Evolutionary conservation across 495 filamentous ascomycete species (phyloP), one percentile per base, ranked within the genome.

Genomic region (Trichoderma virens): DNA sequence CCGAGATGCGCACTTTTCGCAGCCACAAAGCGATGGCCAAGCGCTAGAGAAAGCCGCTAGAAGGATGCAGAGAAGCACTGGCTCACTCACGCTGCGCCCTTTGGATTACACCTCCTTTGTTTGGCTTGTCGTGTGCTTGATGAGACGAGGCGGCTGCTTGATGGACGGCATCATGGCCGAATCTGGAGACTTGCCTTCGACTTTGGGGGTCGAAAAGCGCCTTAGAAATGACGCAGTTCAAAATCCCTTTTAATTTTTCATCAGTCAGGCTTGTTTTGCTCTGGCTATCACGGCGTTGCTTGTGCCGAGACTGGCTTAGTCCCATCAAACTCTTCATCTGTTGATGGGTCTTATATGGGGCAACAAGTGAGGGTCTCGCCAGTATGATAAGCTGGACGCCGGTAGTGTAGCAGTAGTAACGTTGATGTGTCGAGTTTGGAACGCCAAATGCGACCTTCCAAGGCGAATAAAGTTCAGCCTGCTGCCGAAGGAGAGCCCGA

Each of bases 371-470:
- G 51, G 51, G 51, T 56, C 51, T 56, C 51, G 51, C 51, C 25
- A 56, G 51, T 1, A 56, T 56, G 51, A 56, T 56, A 56, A 56
- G 51, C 51, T 30, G 25, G 51, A 13, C 25, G 27, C 11, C 8
- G 7, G 23, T 56, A 56, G 51, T 56, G 51, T 56, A 56, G 51
- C 51, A 56, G 27, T 30, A 30, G 51, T 56, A 56, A 56, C 51
- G 51, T 56, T 56, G 51, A 56, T 56, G 51, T 56, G 51, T 27
- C 51, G 51, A 56, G 51, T 27, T 28, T 56, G 51, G n/a, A 56
- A 56, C 9, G 51, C 23, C 51, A 27, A 16, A 16, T 16, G 3
- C 20, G 51, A 28, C 51, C 23, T 51, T 2, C 14, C 23, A 51
- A 51, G 16, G 3, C 20, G n/a, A n/a, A 51, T 20, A 51, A 51